A percentile compares a stretch with the other conserved stretches of the same genome.
Conservation (phyloP, 495 filamentous ascomycete genomes). For the Penicillium argentinense region DNA sequence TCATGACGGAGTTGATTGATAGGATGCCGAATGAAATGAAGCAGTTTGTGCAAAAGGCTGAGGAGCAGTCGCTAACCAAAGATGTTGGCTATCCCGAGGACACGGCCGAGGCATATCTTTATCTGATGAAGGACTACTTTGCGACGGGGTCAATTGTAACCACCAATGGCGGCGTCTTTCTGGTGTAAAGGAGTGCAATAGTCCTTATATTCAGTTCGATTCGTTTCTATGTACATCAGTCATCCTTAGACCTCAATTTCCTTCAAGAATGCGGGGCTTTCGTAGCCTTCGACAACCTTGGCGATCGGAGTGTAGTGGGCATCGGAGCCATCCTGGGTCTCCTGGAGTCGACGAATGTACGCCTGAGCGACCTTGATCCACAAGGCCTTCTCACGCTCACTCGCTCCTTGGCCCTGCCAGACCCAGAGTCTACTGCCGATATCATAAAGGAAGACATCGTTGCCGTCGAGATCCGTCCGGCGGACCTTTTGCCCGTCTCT, state of each 20-base stretch:
- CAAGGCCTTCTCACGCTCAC: conserved; percentile 50
- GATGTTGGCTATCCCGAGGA: conserved; percentile 53
- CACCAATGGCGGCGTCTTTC: conserved; percentile 34
- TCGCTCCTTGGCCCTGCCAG: conserved; percentile 57
- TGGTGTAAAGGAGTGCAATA: conserved; percentile 5
- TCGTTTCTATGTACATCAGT: background rate
- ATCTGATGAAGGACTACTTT: conserved; percentile 60
- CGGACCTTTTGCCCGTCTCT: conserved; percentile 46
- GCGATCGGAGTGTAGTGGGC: conserved; percentile 50
- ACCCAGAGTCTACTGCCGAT: conserved; percentile 55
- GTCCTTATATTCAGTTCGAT: background rate
- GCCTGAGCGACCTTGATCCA: conserved; percentile 58
- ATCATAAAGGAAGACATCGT: conserved; percentile 61
- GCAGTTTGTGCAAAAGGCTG: conserved; percentile 19
- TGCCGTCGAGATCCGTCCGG: conserved; percentile 47
- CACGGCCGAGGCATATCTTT: conserved; percentile 64
- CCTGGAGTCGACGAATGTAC: conserved; percentile 51
- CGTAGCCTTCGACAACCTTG: conserved; percentile 53
- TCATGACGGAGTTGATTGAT: conserved; percentile 54
- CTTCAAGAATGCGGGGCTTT: conserved; percentile 51
- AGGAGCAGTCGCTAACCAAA: conserved; percentile 37
- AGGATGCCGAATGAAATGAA: conserved; percentile 26
- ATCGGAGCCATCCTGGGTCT: conserved; percentile 32
- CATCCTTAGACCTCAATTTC: conserved; percentile 19
- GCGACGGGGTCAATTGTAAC: conserved; percentile 47